A percentile compares a stretch with the other conserved stretches of the same genome.
Conservation (phyloP, 148 eudicot genomes). For the Rhododendron molle region DNA sequence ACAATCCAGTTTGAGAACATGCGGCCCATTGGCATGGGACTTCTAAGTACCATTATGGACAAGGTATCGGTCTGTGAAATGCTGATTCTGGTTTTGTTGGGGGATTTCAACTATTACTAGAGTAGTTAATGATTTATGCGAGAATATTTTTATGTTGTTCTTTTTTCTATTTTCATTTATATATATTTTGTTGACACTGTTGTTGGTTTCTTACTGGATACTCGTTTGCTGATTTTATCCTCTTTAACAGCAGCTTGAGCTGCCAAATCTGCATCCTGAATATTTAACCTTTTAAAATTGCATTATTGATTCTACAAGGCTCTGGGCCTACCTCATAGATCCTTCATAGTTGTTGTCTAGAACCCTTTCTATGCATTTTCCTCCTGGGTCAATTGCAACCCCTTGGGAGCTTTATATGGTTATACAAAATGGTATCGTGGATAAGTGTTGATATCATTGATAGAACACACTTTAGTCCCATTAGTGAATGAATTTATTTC, state of each 20-base stretch:
- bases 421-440: background rate
- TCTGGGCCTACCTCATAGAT: background rate
- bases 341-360: background rate
- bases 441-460: background rate
- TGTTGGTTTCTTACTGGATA: background rate
- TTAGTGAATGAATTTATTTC: background rate
- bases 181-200: background rate
- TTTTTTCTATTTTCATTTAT: background rate
- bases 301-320: background rate
- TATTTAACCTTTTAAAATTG: background rate
- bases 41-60: constrained; percentile 80
- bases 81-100: constrained; percentile 8
- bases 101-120: background rate
- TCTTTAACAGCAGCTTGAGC: background rate
- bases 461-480: background rate
- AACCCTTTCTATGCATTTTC: background rate
- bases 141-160: background rate
- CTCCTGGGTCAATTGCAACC: background rate
- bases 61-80: constrained; percentile 48
- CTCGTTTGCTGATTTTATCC: background rate
- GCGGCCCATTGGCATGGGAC: constrained; percentile 86
- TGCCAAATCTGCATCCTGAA: background rate
- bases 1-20: constrained; percentile 94
- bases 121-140: background rate
- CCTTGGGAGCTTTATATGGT: background rate